Base-by-base conservation (phyloP, 805 yeast species). In the Yarrowia osloensis region DNA sequence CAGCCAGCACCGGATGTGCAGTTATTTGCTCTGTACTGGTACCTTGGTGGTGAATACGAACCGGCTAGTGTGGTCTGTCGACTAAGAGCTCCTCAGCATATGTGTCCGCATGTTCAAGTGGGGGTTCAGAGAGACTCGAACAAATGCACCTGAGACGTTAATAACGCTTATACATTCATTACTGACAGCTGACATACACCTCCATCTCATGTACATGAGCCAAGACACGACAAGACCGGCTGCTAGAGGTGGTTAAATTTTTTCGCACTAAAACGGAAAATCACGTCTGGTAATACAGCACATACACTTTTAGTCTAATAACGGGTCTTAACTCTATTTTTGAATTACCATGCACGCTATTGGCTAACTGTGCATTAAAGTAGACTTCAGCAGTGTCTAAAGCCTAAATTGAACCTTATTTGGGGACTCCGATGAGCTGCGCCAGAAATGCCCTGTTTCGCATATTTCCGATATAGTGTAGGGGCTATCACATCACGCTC, bases 401-500 rank as follows among this genome's bases (percentile, higher is more conserved):
- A n/a, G 11, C 31, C 11, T 28, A 28, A 28, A 12, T 40, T 40
- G 7, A 21, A 39, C 44, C 22, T 39, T 39, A 39, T 39, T 39
- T 19, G 21, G 22, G 12, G 13, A 5, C 1, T 39, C 13, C 9
- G 40, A 37, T 17, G 40, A 19, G 11, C 7, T 5, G 17, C 19
- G n/a, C 39, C 19, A 35, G 13, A 35, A 15, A 15, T 12, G n/a
- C 44, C 22, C 3, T n/a, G 44, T 19, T 6, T 19, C 19, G 19
- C n/a, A 35, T 4, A 3, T 35, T 35, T 54, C 62, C 62, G 62
- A 54, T 54, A 54, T 54, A 54, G 62, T 54, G 62, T 54, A 54
- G 62, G 62, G 62, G 62, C 62, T 54, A 54, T 54, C 62, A 54
- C 62, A 54, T 54, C 62, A 54, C 62, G 62, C 62, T 54, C 62